phyloP scores from a whole-genome alignment of 192 early-diverging fungal species.

The Backusella psychrophila region DNA sequence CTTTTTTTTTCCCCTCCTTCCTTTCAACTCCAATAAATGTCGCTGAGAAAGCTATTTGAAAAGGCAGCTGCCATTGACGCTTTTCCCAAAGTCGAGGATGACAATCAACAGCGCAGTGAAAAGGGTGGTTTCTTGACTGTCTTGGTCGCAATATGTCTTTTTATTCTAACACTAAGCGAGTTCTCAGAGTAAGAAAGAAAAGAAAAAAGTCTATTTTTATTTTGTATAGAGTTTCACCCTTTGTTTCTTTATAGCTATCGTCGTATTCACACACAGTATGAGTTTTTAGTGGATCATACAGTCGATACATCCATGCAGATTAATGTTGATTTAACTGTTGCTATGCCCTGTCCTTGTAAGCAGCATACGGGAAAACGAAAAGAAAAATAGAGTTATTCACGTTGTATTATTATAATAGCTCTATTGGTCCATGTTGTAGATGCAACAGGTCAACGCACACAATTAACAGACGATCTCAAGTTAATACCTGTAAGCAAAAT shows the following conservation, averaged over 20 bases:
- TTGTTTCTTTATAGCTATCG: slow-evolving; percentile 29
- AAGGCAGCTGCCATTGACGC: slow-evolving; percentile 59
- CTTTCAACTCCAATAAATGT: not conserved
- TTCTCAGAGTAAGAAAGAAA: slow-evolving; percentile 63
- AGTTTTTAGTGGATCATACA: slow-evolving; percentile 77
- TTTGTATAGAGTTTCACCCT: not conserved
- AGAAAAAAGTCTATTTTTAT: not conserved
- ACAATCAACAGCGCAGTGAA: slow-evolving; percentile 69
- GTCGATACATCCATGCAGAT: slow-evolving; percentile 68
- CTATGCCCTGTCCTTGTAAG: slow-evolving; percentile 77
- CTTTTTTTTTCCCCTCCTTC: not conserved
- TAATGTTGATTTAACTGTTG: slow-evolving; percentile 84
- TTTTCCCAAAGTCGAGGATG: slow-evolving; percentile 86
- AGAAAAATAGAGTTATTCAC: not conserved
- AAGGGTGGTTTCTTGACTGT: slow-evolving; percentile 77
- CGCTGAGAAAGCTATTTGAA: slow-evolving; percentile 2
- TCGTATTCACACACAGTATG: slow-evolving; percentile 60
- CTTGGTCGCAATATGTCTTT: slow-evolving; percentile 62
- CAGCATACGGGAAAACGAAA: not conserved
- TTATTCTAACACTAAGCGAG: slow-evolving; percentile 68
- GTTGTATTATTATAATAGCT: not conserved
- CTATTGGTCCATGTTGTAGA: slow-evolving; percentile 64
- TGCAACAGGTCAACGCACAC: slow-evolving; percentile 55
- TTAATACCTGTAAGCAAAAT: slow-evolving; percentile 44
- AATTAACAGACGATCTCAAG: slow-evolving; percentile 53